phyloP scores from a whole-genome alignment of 441 rosid genomes.

The Macaranga tanarius region DNA sequence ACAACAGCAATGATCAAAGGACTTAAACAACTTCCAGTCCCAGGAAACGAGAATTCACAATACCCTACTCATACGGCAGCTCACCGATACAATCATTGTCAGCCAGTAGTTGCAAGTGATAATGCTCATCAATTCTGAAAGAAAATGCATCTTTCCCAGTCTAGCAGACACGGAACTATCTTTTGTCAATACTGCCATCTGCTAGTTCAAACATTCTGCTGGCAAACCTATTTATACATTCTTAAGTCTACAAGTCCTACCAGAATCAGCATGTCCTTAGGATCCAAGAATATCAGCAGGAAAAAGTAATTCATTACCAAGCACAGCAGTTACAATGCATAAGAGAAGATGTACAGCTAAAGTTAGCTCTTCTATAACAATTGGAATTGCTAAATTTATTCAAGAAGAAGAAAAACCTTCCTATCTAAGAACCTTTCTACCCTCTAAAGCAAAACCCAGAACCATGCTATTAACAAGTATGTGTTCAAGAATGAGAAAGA shows the following conservation, averaged over 20 bases:
- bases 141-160: not conserved
- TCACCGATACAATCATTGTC: not conserved
- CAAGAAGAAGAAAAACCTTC: conserved; percentile 9
- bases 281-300: too few relatives aligned
- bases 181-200: not conserved
- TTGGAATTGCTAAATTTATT: conserved; percentile 5
- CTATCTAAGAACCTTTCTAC: conserved; percentile 20
- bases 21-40: too few relatives aligned
- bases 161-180: not conserved
- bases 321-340: not conserved
- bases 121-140: not conserved
- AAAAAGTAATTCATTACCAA: too few relatives aligned
- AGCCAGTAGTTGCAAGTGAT: not conserved
- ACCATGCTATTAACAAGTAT: conserved; percentile 26
- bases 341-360: not conserved
- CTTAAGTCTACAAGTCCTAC: not conserved
- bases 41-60: not conserved
- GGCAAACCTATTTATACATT: not conserved
- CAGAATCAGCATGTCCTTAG: not conserved
- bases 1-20: too few relatives aligned
- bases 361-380: not conserved
- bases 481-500: conserved; percentile 22
- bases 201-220: not conserved
- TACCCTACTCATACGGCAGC: not conserved
- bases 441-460: conserved; percentile 11